A percentile compares a stretch with the other conserved stretches of the same genome.
These are phyloP conservation scores for Hyaloscypha finlandica DNA, from an alignment of 495 filamentous ascomycete species.

Conservation along the genomic window DNA sequence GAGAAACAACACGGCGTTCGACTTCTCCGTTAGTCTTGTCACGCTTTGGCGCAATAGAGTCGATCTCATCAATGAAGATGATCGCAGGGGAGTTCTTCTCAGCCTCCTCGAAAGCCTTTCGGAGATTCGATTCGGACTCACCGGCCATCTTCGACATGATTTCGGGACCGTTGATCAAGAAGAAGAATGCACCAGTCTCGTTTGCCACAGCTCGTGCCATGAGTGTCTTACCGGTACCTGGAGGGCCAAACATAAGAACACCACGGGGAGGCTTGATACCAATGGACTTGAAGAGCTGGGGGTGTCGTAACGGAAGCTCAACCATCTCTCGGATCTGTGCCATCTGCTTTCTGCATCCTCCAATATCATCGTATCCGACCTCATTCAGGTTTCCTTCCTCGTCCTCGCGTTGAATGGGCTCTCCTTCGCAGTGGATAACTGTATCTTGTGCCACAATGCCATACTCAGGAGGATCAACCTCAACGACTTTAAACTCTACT, in stretches of 20 bases:
- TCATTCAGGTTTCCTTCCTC: constrained; percentile 99
- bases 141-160: constrained; percentile 99
- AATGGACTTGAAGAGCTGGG: constrained; percentile 99
- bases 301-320: constrained; percentile 92
- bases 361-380: constrained; percentile 98
- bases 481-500: constrained; percentile 98
- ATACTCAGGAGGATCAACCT: constrained; percentile 96
- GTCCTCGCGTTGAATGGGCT: constrained; percentile 97
- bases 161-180: constrained; percentile 97
- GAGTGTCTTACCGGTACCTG: constrained; percentile 98
- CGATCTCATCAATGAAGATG: constrained; percentile 99
- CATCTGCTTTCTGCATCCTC: constrained; percentile 99
- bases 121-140: constrained; percentile 96
- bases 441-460: constrained; percentile 99
- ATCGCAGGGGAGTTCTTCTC: constrained; percentile 99
- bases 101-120: constrained; percentile 97
- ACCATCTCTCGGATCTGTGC: constrained; percentile 98
- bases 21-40: constrained; percentile 99
- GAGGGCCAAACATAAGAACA: constrained; percentile 96
- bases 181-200: constrained; percentile 98
- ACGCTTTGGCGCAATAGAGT: constrained; percentile 98
- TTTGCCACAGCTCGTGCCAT: constrained; percentile 99
- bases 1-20: constrained; percentile 96
- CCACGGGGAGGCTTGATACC: constrained; percentile 99
- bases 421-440: constrained; percentile 97